A percentile compares a stretch with the other conserved stretches of the same genome.
phyloP scores from a whole-genome alignment of 1,139 yeast genomes.

The Pichia sp. region DNA sequence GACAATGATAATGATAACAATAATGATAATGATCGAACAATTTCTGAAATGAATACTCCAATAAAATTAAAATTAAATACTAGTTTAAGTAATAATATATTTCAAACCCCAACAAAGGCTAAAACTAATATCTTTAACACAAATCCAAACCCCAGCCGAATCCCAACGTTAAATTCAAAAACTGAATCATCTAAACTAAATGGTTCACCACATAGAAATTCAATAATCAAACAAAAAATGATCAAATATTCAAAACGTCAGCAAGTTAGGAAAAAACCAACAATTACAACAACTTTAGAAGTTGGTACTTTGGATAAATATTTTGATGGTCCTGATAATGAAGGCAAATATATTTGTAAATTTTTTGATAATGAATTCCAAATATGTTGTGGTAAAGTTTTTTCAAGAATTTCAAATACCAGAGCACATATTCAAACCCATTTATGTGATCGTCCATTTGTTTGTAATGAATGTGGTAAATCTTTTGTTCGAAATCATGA shows the following conservation, averaged over 20 bases:
- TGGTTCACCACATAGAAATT: conserved; percentile 45
- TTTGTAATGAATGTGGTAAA: conserved; percentile 53
- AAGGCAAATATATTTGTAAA: conserved; percentile 57
- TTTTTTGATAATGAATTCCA: conserved; percentile 41
- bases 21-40: conserved; percentile 15
- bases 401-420: conserved; percentile 88
- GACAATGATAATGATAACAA: conserved; percentile 14
- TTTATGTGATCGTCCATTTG: conserved; percentile 84
- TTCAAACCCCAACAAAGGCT: conserved; percentile 32
- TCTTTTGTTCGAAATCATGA: conserved; percentile 89
- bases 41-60: conserved; percentile 21
- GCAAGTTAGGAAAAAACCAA: conserved; percentile 38
- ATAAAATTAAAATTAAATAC: conserved; percentile 23
- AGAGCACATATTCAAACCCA: conserved; percentile 97
- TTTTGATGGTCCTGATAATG: conserved; percentile 72
- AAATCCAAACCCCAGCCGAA: conserved; percentile 10
- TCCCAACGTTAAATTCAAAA: conserved; percentile 17
- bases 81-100: conserved; percentile 3
- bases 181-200: neutral
- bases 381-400: conserved; percentile 62
- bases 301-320: conserved; percentile 85
- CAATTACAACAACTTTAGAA: conserved; percentile 70
- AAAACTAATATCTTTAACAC: conserved; percentile 18
- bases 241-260: conserved; percentile 28
- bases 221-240: conserved; percentile 23